phyloP scores from a whole-genome alignment of 2,329 filamentous ascomycete genomes.

The Trichophyton schoenleinii region DNA sequence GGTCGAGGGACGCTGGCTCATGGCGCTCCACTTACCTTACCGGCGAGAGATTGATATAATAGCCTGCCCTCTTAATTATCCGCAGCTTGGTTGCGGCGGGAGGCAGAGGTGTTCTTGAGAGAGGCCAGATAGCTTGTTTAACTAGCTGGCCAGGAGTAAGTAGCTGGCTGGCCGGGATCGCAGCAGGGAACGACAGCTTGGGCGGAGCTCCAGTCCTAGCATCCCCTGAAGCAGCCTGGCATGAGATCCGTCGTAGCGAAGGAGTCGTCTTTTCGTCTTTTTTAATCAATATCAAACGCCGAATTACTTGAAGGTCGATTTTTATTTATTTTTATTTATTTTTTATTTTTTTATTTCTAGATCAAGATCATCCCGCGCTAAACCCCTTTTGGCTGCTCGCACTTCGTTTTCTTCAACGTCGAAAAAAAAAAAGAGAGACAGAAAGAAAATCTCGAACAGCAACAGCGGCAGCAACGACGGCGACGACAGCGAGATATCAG shows the following conservation, averaged over 20 bases:
- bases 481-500: too few species aligned
- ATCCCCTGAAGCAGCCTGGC: not conserved
- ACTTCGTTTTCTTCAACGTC: not conserved
- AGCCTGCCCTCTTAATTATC: not conserved
- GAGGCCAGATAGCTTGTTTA: not conserved
- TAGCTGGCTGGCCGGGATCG: not conserved
- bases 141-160: not conserved
- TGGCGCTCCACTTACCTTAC: not conserved
- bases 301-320: not conserved
- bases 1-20: not conserved
- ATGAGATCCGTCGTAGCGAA: not conserved
- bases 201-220: not conserved
- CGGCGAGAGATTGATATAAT: not conserved
- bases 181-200: not conserved
- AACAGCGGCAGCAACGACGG: too few species aligned
- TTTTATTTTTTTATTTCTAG: not conserved
- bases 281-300: not conserved
- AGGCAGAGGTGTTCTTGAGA: not conserved
- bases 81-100: not conserved
- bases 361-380: not conserved
- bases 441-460: too few species aligned
- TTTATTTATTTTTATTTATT: not conserved
- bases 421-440: too few species aligned
- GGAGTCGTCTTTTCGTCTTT: not conserved
- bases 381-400: not conserved